phyloP scores from a whole-genome alignment of 371 early-diverging fungal species.

The Syncephalastrum sp. region DNA sequence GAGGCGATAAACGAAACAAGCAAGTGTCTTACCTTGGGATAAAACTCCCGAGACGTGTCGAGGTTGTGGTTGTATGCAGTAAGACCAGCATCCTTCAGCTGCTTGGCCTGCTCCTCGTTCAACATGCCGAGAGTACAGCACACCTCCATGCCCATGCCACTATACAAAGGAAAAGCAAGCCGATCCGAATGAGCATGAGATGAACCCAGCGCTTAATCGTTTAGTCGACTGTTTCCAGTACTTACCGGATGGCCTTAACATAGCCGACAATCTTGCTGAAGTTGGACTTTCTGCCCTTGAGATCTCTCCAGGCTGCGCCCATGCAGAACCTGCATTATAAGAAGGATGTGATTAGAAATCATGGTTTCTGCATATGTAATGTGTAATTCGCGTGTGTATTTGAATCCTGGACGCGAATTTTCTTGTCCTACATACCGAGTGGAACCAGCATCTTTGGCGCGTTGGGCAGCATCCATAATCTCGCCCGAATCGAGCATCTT shows the following conservation, averaged over 20 bases:
- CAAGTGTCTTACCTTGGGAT: conserved; percentile 59
- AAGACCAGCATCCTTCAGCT: conserved; percentile 81
- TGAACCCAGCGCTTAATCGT: neutral
- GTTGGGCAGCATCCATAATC: conserved; percentile 75
- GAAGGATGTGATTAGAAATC: conserved; percentile 8
- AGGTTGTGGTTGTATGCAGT: conserved; percentile 93
- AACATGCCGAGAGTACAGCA: conserved; percentile 91
- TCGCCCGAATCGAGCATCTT: conserved; percentile 74
- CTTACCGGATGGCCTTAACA: conserved; percentile 80
- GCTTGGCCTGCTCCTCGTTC: conserved; percentile 71
- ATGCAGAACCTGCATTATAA: conserved; percentile 63
- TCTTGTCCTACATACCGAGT: conserved; percentile 46
- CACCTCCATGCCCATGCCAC: conserved; percentile 90
- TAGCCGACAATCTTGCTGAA: conserved; percentile 77
- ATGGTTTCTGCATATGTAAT: neutral
- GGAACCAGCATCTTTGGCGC: conserved; percentile 81
- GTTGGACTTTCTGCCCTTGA: conserved; percentile 82
- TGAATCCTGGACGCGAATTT: neutral
- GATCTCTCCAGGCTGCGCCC: conserved; percentile 90
- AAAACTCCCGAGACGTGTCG: conserved; percentile 83
- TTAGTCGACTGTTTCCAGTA: conserved; percentile 1
- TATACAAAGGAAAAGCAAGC: conserved; percentile 18
- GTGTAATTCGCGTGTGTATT: neutral
- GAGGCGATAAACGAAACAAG: conserved; percentile 2
- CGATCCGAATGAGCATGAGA: neutral